These are phyloP conservation scores for Talaromyces sp. DNA, from an alignment of 2,329 filamentous ascomycete genomes.

Conservation along the genomic window DNA sequence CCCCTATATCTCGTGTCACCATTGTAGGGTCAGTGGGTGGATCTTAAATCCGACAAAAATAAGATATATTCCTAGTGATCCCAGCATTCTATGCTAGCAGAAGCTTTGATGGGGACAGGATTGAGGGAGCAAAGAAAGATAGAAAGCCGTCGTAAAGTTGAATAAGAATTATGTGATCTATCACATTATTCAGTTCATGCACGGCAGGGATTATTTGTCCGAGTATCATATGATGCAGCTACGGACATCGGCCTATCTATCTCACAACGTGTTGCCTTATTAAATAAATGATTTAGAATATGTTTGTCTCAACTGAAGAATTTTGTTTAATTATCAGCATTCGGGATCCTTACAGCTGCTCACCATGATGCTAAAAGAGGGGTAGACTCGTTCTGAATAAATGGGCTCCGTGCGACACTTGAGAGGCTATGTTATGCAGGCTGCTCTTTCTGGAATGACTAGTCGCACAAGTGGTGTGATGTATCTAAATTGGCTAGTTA, in stretches of 20 bases:
- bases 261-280: neutral
- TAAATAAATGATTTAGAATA: neutral
- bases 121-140: neutral
- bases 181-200: neutral
- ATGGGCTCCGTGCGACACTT: too few relatives aligned
- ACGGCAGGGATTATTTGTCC: neutral
- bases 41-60: neutral
- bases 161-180: neutral
- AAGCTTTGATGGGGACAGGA: neutral
- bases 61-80: neutral
- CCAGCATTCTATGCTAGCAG: neutral
- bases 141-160: neutral
- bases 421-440: too few relatives aligned
- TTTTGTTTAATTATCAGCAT: neutral
- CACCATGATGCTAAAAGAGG: neutral
- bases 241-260: neutral
- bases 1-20: constrained; percentile 3
- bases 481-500: neutral
- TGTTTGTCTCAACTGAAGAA: neutral
- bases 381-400: neutral
- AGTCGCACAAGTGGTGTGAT: neutral
- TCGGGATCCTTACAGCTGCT: neutral
- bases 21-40: neutral
- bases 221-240: neutral
- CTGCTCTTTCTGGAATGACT: neutral